Evolutionary conservation across 2,329 filamentous ascomycete species (phyloP), one percentile per base, ranked within the genome.

Genomic region (Colletotrichum gigasporum): DNA sequence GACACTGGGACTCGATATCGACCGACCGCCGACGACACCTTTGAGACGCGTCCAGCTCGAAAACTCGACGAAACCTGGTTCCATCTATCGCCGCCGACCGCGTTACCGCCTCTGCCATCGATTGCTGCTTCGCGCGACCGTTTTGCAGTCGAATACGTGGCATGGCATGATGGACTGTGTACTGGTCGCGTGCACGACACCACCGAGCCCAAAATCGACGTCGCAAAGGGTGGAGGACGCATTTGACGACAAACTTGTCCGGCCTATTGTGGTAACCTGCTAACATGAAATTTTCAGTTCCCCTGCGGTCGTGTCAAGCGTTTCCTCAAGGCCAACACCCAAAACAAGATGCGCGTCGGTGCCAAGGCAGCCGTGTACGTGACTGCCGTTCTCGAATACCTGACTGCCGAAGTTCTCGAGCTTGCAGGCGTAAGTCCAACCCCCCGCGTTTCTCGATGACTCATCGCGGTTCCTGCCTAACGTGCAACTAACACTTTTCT

Each of bases 271-370:
- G 14, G 28, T 48, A 50, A 16, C 28, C 18, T 50, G 34, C 61
- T 64, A 35, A 64, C 42, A 11, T 24, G 9, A 4, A 30, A 20
- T 30, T 22, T 61, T 64, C 77, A 99, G 96, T 99, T 99, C 80
- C 96, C 96, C 67, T 99, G 96, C 79, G 96, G 96, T 83, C 96
- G 96, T 91, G 96, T 99, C 82, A 99, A 99, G 91, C 94, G 96
- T 84, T 98, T 98, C 85, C 87, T 99, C 78, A 97, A 98, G 89
- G 94, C 93, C 81, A 97, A 97, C 84, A 98, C 96, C 51, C 96
- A 98, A 79, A 96, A 97, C 84, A 98, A 98, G 87, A 98, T 97
- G 93, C 95, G 96, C 82, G 96, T 99, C 71, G 96, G 96, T 74
- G 96, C 95, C 76, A 98, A 98, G 86, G 96, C 96, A 69, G 94